These are phyloP conservation scores for Hypoxylon sp. DNA, from an alignment of 2,329 filamentous ascomycete genomes.

Conservation along the genomic window DNA sequence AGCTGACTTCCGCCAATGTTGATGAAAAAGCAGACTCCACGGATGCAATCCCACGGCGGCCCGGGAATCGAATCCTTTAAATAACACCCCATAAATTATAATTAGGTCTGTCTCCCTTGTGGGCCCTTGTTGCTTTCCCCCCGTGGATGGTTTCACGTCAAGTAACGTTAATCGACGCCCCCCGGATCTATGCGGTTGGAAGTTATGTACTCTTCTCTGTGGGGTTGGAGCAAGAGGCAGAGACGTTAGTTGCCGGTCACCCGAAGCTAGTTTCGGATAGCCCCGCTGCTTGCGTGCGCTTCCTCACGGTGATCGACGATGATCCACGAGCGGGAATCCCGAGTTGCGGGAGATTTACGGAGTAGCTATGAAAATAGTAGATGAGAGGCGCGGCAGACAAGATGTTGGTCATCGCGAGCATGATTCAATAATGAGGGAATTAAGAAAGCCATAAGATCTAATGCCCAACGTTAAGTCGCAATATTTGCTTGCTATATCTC, in stretches of 20 bases:
- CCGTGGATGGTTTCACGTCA: constrained; percentile 24
- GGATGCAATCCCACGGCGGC: constrained; percentile 10
- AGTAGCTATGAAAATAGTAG: neutral
- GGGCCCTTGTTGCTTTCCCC: neutral
- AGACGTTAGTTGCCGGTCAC: constrained; percentile 20
- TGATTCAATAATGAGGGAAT: neutral
- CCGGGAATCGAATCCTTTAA: constrained; percentile 31
- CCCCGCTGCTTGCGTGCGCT: constrained; percentile 12
- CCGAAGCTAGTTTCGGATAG: constrained; percentile 33
- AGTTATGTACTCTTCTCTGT: constrained; percentile 19
- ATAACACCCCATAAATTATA: constrained; percentile 22
- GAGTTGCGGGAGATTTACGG: constrained; percentile 1
- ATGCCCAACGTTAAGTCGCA: neutral
- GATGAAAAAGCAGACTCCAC: constrained; percentile 5
- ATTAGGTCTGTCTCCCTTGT: constrained; percentile 16
- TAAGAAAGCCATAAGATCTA: neutral
- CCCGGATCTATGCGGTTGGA: constrained; percentile 30
- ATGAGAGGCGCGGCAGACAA: constrained; percentile 8
- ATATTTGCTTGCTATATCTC: neutral
- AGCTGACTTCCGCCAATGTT: constrained; percentile 12
- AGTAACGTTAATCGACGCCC: constrained; percentile 30
- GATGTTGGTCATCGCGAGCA: neutral
- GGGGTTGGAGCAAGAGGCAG: constrained; percentile 30
- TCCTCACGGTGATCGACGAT: neutral
- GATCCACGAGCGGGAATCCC: neutral